Percentiles rank a stretch among this genome's conserved stretches.
phyloP scores from a whole-genome alignment of 2,329 filamentous ascomycete genomes.

The Hymenoscyphus infarciens region DNA sequence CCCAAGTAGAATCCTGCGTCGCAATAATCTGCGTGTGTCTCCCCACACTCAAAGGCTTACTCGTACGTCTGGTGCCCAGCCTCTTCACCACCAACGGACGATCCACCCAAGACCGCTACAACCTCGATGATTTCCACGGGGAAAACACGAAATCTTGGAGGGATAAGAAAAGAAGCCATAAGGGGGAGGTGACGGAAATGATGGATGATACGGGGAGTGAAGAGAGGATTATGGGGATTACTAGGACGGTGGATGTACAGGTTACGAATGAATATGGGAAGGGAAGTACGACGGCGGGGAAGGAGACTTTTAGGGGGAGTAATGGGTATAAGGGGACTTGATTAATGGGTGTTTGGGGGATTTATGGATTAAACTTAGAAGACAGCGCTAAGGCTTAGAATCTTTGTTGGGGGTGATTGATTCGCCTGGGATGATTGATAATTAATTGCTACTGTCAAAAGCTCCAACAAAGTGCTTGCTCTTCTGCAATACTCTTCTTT shows the following conservation, averaged over 20 bases:
- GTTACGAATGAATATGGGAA: background rate
- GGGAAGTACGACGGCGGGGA: background rate
- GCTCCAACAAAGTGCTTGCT: no score
- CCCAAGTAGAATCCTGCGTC: constrained; percentile 20
- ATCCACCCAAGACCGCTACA: constrained; percentile 2
- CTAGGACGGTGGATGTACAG: constrained; percentile 11
- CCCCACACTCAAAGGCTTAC: constrained; percentile 17
- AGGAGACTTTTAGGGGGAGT: background rate
- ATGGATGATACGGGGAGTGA: constrained; percentile 9
- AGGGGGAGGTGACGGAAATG: background rate
- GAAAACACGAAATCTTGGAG: background rate
- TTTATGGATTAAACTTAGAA: no score
- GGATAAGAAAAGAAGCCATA: background rate
- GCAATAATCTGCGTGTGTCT: constrained; percentile 20
- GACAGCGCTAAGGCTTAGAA: no score
- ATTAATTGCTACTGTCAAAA: no score
- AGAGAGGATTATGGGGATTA: constrained; percentile 19
- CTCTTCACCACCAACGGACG: constrained; percentile 1
- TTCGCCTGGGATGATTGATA: no score
- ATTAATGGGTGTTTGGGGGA: background rate
- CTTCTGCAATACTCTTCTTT: no score
- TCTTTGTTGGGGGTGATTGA: no score
- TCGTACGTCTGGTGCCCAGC: constrained; percentile 10
- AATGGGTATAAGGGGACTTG: background rate
- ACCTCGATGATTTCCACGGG: background rate